Percentiles rank a stretch among this genome's conserved stretches.
Evolutionary conservation across 1,284 basidiomycete species (phyloP).

Genomic region (Athelia psychrophila): DNA sequence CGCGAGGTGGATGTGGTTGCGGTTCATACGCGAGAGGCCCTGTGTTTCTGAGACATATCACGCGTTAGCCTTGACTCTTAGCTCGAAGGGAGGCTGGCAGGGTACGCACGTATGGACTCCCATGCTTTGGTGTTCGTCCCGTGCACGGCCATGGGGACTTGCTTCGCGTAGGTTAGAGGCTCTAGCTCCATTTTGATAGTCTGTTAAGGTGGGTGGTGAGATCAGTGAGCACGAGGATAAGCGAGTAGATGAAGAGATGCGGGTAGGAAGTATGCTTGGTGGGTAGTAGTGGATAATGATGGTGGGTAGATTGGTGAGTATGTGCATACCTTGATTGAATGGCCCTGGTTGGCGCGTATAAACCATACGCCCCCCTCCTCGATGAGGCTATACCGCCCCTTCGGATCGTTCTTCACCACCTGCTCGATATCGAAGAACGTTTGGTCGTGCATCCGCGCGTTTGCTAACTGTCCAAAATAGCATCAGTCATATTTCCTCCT

Average conservation of each 20-base stretch:
- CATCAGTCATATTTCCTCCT: background rate
- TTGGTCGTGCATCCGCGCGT: slow-evolving; percentile 50
- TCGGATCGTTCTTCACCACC: slow-evolving; percentile 75
- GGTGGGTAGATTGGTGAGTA: background rate
- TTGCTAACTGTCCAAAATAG: slow-evolving; percentile 37
- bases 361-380: slow-evolving; percentile 70
- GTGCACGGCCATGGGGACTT: slow-evolving; percentile 78
- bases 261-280: too few relatives aligned
- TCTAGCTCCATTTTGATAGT: slow-evolving; percentile 65
- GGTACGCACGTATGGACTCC: slow-evolving; percentile 63
- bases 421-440: slow-evolving; percentile 60
- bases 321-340: slow-evolving; percentile 69
- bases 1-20: slow-evolving; percentile 89
- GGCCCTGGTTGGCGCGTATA: slow-evolving; percentile 95
- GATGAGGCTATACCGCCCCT: slow-evolving; percentile 74
- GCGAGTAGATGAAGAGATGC: too few relatives aligned
- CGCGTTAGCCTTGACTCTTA: background rate
- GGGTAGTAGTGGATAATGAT: too few relatives aligned
- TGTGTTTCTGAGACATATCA: slow-evolving; percentile 42
- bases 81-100: slow-evolving; percentile 2
- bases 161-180: slow-evolving; percentile 54
- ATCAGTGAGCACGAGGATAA: too few relatives aligned
- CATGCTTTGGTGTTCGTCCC: slow-evolving; percentile 72
- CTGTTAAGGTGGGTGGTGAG: slow-evolving; percentile 30
- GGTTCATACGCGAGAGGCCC: slow-evolving; percentile 81